These are phyloP conservation scores for Balakata baccata DNA, from an alignment of 345 rosid genomes.

Conservation along the genomic window DNA sequence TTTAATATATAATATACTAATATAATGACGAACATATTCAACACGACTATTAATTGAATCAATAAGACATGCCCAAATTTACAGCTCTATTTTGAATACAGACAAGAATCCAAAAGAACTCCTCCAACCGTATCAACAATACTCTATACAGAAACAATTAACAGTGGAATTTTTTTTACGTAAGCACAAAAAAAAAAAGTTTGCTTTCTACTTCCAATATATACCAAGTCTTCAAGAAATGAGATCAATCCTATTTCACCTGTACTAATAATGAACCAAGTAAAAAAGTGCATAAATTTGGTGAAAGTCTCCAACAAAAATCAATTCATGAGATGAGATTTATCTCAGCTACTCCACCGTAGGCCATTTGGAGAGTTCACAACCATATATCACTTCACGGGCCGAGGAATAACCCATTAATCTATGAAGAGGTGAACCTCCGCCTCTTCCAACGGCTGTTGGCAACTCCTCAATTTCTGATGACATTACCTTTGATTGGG, in stretches of 20 bases:
- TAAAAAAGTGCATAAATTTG: neutral
- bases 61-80: too few species aligned
- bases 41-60: too few species aligned
- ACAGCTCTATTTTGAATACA: too few species aligned
- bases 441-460: constrained; percentile 33
- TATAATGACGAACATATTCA: too few species aligned
- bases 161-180: constrained; percentile 9
- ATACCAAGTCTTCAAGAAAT: neutral
- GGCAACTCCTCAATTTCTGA: constrained; percentile 43
- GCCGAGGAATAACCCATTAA: constrained; percentile 86
- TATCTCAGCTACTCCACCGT: constrained; percentile 3
- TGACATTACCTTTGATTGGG: constrained; percentile 29
- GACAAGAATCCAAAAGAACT: too few species aligned
- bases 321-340: neutral
- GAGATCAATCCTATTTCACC: constrained; percentile 13
- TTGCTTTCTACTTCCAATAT: constrained; percentile 3
- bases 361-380: constrained; percentile 15
- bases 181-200: neutral
- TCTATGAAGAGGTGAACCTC: constrained; percentile 66
- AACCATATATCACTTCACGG: constrained; percentile 48
- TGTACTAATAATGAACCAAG: neutral
- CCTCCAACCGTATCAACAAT: neutral
- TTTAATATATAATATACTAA: too few species aligned
- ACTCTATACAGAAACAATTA: constrained; percentile 21
- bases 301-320: too few species aligned